phyloP scores from a whole-genome alignment of 768 basidiomycete genomes.

The Lentinula aciculospora region DNA sequence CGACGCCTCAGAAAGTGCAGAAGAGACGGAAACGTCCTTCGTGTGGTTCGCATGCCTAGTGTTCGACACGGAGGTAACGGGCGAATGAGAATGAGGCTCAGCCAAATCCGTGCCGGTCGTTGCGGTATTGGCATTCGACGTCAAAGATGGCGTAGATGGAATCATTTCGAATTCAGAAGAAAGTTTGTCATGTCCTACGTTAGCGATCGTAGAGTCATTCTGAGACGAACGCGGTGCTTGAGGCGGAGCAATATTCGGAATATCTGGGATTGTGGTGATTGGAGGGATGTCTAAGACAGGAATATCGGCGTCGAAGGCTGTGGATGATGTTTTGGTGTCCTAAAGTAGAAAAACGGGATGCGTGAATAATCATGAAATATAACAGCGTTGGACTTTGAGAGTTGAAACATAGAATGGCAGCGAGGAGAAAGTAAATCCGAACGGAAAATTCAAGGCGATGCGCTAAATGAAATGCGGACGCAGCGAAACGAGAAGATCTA shows the following conservation, averaged over 20 bases:
- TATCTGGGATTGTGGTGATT: constrained; percentile 1
- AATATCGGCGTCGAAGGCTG: constrained; percentile 23
- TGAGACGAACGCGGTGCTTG: not conserved
- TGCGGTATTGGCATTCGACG: not conserved
- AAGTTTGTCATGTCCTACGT: not conserved
- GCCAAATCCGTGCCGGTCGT: too few relatives aligned
- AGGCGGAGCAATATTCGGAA: not conserved
- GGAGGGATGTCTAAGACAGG: constrained; percentile 30
- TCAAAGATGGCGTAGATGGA: not conserved
- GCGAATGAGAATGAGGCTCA: not conserved
- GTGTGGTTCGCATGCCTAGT: not conserved
- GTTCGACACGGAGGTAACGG: not conserved
- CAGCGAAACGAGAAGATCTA: too few relatives aligned
- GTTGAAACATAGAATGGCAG: not conserved
- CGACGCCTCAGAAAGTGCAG: not conserved
- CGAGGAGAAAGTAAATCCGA: not conserved
- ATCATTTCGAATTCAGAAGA: not conserved
- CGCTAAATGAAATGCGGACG: too few relatives aligned
- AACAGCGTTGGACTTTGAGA: too few relatives aligned
- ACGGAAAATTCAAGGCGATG: not conserved
- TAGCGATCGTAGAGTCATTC: not conserved
- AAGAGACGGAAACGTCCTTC: not conserved
- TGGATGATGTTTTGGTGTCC: not conserved
- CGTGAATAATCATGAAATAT: too few relatives aligned
- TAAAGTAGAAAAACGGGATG: not conserved